These are phyloP conservation scores for Mucor velutinosus DNA, from an alignment of 371 early-diverging fungal genomes.

Conservation along the genomic window DNA sequence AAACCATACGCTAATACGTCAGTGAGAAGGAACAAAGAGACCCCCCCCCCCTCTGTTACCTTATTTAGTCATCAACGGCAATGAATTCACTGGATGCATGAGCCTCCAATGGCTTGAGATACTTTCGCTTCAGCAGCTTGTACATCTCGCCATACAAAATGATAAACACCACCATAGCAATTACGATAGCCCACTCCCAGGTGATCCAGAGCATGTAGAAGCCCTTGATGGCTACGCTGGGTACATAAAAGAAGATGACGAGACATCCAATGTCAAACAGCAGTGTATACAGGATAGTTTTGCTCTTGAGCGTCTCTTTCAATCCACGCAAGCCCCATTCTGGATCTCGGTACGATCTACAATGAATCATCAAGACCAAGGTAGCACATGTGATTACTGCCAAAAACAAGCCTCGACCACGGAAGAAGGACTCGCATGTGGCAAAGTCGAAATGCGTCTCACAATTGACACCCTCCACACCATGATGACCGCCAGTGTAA, in stretches of 20 bases:
- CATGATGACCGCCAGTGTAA: conserved; percentile 51
- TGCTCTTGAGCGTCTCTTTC: conserved; percentile 46
- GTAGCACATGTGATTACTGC: conserved; percentile 56
- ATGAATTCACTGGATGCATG: conserved; percentile 8
- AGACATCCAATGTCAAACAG: conserved; percentile 51
- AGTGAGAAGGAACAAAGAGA: not conserved
- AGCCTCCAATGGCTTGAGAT: conserved; percentile 31
- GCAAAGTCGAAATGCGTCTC: conserved; percentile 53
- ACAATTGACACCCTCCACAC: conserved; percentile 61
- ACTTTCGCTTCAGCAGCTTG: conserved; percentile 35
- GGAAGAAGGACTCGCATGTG: conserved; percentile 65
- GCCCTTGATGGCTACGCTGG: conserved; percentile 61
- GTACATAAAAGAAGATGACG: conserved; percentile 68
- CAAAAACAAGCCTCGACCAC: conserved; percentile 66
- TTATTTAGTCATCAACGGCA: not conserved
- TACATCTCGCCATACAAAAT: conserved; percentile 58
- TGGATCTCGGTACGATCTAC: conserved; percentile 61
- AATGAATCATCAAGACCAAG: conserved; percentile 68
- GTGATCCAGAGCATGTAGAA: conserved; percentile 65
- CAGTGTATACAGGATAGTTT: conserved; percentile 51
- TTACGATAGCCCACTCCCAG: conserved; percentile 75
- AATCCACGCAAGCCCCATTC: conserved; percentile 55
- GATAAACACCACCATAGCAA: conserved; percentile 53
- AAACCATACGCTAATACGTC: not conserved
- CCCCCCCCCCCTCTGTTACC: not conserved